Evolutionary conservation across 1,284 basidiomycete genomes (phyloP).

Genomic region (Fomitopsis betulina): DNA sequence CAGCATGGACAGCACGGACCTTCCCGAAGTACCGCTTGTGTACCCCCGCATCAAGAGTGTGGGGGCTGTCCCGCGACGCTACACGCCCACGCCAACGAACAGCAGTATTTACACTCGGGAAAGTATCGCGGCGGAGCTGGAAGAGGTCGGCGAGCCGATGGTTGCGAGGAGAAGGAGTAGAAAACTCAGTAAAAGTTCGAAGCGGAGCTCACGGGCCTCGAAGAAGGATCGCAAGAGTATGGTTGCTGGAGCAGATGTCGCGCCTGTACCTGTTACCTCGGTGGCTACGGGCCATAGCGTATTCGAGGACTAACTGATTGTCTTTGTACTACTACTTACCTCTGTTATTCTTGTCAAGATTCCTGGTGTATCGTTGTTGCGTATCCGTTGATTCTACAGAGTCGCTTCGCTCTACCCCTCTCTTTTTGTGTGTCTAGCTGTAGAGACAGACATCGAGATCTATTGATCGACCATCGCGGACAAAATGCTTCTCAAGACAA

Average conservation of each 20-base stretch:
- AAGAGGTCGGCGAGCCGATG: not conserved
- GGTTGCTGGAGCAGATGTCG: not conserved
- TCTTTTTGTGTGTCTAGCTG: not conserved
- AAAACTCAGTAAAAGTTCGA: not conserved
- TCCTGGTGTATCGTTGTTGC: not conserved
- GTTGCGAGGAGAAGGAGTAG: not conserved
- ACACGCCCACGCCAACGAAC: constrained; percentile 17
- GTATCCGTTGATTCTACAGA: not conserved
- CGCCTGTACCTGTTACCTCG: not conserved
- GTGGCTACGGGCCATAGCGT: not conserved
- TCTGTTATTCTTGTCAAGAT: not conserved
- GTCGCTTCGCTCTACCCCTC: not conserved
- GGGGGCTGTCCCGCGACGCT: constrained; percentile 17
- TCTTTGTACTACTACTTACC: not conserved
- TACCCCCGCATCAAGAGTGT: constrained; percentile 17
- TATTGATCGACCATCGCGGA: constrained; percentile 34
- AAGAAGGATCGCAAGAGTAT: not conserved
- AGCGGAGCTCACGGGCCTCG: not conserved
- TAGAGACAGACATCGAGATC: not conserved
- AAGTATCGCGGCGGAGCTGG: constrained; percentile 20
- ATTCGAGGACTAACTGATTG: not conserved
- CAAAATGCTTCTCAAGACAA: constrained; percentile 34
- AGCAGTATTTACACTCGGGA: constrained; percentile 15
- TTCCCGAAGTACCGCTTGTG: not conserved
- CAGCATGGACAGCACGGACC: constrained; percentile 1